Conservation (phyloP, 495 filamentous ascomycete species). For the Geopyxis carbonaria region DNA sequence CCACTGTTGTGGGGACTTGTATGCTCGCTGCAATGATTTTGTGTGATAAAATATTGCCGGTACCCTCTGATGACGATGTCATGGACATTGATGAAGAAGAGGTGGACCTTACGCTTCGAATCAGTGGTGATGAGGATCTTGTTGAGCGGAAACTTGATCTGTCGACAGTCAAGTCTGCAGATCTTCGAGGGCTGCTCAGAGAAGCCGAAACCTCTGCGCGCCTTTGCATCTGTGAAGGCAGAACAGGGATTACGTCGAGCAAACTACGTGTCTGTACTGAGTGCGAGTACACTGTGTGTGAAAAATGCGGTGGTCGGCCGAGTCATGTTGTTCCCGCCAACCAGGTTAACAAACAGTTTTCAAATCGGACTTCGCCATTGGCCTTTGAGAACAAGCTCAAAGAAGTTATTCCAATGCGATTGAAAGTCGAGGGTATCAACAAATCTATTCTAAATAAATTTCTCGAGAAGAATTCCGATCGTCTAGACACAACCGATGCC, state of each 20-base stretch:
- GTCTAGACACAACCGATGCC: slow-evolving; percentile 7
- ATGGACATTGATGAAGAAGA: slow-evolving; percentile 18
- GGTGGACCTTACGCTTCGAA: slow-evolving; percentile 12
- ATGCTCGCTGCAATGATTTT: slow-evolving; percentile 38
- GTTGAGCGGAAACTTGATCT: slow-evolving; percentile 10
- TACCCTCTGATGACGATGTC: slow-evolving; percentile 12
- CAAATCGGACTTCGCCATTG: slow-evolving; percentile 28
- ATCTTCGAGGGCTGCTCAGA: slow-evolving; percentile 25
- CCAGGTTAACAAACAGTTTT: not conserved
- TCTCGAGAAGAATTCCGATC: slow-evolving; percentile 18
- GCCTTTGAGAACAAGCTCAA: slow-evolving; percentile 35
- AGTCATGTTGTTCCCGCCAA: slow-evolving; percentile 27
- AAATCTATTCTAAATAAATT: no score
- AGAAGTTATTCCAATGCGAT: slow-evolving; percentile 31
- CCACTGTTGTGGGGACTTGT: slow-evolving; percentile 51
- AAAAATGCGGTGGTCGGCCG: slow-evolving; percentile 39
- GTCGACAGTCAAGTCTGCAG: slow-evolving; percentile 17
- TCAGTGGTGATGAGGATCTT: slow-evolving; percentile 12
- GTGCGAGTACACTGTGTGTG: slow-evolving; percentile 42
- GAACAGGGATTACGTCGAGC: slow-evolving; percentile 25
- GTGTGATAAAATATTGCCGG: slow-evolving; percentile 8
- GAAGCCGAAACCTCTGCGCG: slow-evolving; percentile 28
- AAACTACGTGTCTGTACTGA: slow-evolving; percentile 33
- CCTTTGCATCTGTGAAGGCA: slow-evolving; percentile 43
- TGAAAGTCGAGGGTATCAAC: slow-evolving; percentile 28